Conservation (phyloP, 106 monocot species). For the Acorus gramineus region DNA sequence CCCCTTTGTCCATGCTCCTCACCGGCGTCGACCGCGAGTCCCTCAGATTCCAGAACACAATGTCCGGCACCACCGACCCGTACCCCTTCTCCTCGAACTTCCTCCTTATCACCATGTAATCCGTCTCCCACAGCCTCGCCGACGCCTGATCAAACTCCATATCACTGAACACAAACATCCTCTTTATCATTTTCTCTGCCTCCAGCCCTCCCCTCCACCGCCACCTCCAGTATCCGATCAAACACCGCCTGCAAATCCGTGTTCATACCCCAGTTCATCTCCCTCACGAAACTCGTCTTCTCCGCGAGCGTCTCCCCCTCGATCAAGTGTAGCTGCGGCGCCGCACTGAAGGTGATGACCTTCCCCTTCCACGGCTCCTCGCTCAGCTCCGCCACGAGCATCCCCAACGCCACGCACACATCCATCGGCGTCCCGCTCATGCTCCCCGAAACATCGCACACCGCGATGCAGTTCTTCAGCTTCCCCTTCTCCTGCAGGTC, state of each 20-base stretch:
- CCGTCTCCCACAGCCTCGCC: too few species aligned
- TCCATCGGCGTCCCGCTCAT: conserved; percentile 54
- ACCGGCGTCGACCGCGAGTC: too few species aligned
- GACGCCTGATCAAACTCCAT: too few species aligned
- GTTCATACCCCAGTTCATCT: conserved; percentile 5
- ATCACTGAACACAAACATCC: too few species aligned
- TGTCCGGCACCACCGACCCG: too few species aligned
- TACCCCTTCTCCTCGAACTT: too few species aligned
- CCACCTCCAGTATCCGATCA: conserved; percentile 9
- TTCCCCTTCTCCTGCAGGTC: conserved; percentile 38
- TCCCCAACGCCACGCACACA: conserved; percentile 52
- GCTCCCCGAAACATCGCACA: conserved; percentile 74
- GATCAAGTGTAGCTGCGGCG: conserved; percentile 35
- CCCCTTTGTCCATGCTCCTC: too few species aligned
- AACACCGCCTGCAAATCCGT: conserved; percentile 14
- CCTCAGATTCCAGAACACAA: too few species aligned
- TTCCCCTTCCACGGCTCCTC: conserved; percentile 70
- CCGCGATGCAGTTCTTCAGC: conserved; percentile 52
- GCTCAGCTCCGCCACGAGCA: conserved; percentile 60
- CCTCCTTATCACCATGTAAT: too few species aligned
- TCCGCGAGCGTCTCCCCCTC: conserved; percentile 29
- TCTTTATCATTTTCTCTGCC: too few species aligned
- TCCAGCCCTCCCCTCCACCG: too few species aligned
- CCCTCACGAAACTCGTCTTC: conserved; percentile 31
- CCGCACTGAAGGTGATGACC: conserved; percentile 47